A percentile compares a stretch with the other conserved stretches of the same genome.
These are phyloP conservation scores for Heterobasidion parviporum DNA, from an alignment of 1,284 basidiomycete species.

Conservation along the genomic window DNA sequence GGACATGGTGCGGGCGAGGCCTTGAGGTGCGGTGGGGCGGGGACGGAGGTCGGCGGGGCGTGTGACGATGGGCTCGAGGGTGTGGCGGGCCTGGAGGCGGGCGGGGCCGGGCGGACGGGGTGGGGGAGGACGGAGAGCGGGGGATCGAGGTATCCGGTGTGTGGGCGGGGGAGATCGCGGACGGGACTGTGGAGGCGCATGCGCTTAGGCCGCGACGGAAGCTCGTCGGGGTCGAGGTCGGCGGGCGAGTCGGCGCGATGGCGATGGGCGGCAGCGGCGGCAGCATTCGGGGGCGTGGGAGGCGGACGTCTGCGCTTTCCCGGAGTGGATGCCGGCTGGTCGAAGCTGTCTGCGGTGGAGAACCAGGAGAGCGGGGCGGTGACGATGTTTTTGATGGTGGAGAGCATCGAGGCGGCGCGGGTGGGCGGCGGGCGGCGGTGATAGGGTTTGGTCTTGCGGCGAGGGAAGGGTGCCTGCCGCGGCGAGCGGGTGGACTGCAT, in stretches of 20 bases:
- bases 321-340: conserved; percentile 19
- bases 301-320: conserved; percentile 11
- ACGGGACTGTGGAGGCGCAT: conserved; percentile 45
- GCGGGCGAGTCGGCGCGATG: conserved; percentile 19
- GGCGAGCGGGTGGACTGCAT: conserved; percentile 1
- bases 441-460: not conserved
- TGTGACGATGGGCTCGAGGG: not conserved
- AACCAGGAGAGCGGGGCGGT: conserved; percentile 58
- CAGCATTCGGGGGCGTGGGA: not conserved
- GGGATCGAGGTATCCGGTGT: conserved; percentile 44
- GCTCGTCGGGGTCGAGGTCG: not conserved
- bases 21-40: conserved; percentile 27
- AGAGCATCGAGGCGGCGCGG: conserved; percentile 9
- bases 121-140: conserved; percentile 19
- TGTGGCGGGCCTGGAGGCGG: not conserved
- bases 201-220: conserved; percentile 25
- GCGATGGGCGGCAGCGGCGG: conserved; percentile 5
- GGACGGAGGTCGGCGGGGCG: conserved; percentile 2
- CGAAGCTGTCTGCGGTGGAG: conserved; percentile 16
- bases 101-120: not conserved
- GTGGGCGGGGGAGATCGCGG: not conserved
- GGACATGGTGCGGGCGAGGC: conserved; percentile 48
- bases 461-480: not conserved
- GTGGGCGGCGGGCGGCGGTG: conserved; percentile 7
- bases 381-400: conserved; percentile 49